A percentile compares a stretch with the other conserved stretches of the same genome.
phyloP scores from a whole-genome alignment of 2,329 filamentous ascomycete genomes.

The Elsinoe arachidis region DNA sequence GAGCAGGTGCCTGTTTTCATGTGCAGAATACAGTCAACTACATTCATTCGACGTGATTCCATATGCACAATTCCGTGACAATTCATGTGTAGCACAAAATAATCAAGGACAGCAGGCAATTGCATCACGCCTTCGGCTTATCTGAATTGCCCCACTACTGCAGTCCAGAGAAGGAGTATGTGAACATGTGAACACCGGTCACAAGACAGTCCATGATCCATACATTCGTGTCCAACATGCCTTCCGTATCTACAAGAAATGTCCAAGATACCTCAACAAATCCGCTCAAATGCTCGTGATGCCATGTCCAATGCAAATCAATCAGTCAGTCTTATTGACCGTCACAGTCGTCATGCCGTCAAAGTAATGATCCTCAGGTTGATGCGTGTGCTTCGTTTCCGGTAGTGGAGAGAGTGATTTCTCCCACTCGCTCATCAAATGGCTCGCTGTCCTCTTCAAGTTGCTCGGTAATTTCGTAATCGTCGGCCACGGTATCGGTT shows the following conservation, averaged over 20 bases:
- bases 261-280: not conserved
- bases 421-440: slow-evolving; percentile 87
- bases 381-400: not conserved
- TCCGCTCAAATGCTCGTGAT: too few species aligned
- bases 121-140: not conserved
- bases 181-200: not conserved
- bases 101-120: not conserved
- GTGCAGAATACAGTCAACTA: not conserved
- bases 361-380: slow-evolving; percentile 4
- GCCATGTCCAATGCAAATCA: not conserved
- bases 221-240: slow-evolving; percentile 1
- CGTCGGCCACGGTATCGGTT: slow-evolving; percentile 54
- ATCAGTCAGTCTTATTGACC: slow-evolving; percentile 7
- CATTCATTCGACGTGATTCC: not conserved
- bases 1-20: not conserved
- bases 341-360: slow-evolving; percentile 8
- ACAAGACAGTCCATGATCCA: not conserved
- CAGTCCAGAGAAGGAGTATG: too few species aligned
- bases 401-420: slow-evolving; percentile 48
- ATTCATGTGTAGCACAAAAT: not conserved
- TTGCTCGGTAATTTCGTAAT: slow-evolving; percentile 68
- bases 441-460: slow-evolving; percentile 72
- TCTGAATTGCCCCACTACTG: not conserved
- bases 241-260: slow-evolving; percentile 1
- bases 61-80: not conserved